Conservation (phyloP, 73 alveolate species). For the Paramecium biaurelia region DNA sequence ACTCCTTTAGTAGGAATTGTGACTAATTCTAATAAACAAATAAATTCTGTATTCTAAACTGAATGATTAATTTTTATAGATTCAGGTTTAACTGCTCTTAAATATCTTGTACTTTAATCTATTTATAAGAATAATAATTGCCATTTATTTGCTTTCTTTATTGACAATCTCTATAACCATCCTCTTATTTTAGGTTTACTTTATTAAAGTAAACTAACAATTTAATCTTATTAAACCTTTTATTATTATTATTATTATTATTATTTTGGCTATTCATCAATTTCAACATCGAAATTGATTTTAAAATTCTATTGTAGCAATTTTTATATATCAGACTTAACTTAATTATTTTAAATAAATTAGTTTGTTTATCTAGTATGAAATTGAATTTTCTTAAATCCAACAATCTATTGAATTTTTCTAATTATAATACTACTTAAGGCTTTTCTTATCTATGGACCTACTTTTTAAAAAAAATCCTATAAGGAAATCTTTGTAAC, state of each 20-base stretch:
- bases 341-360: background rate
- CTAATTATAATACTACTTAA: background rate
- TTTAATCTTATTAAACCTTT: background rate
- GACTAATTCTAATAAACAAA: background rate
- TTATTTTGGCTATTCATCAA: constrained; percentile 20
- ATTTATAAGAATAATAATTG: constrained; percentile 10
- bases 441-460: constrained; percentile 13
- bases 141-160: constrained; percentile 31
- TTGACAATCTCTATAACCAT: constrained; percentile 17
- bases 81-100: constrained; percentile 35
- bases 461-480: background rate
- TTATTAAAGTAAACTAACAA: constrained; percentile 4
- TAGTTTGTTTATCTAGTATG: constrained; percentile 24
- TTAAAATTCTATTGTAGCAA: background rate
- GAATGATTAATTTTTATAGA: background rate
- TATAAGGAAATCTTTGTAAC: background rate
- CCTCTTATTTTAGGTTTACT: constrained; percentile 50
- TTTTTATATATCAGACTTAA: background rate
- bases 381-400: constrained; percentile 9
- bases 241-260: background rate
- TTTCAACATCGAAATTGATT: constrained; percentile 45
- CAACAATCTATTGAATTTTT: background rate
- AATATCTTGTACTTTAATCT: background rate
- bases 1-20: background rate
- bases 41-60: background rate